A percentile compares a stretch with the other conserved stretches of the same genome.
phyloP scores from a whole-genome alignment of 176 grass and related monocot species.

The Elymus sibiricus region DNA sequence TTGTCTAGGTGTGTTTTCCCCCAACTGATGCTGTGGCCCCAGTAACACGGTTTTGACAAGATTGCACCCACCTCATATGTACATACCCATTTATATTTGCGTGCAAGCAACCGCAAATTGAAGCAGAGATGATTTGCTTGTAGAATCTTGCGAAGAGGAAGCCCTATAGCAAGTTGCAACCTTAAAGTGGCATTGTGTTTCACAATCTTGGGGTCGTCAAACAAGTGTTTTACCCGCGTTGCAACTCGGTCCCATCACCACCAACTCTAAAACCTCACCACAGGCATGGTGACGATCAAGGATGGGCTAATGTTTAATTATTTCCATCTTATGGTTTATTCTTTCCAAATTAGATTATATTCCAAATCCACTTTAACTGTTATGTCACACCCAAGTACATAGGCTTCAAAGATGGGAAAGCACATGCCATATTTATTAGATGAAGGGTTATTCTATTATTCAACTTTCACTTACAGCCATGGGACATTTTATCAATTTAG shows the following conservation, averaged over 20 bases:
- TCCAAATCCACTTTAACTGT: slow-evolving; percentile 5
- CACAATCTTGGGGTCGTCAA: not conserved
- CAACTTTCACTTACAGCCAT: not conserved
- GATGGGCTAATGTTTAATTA: not conserved
- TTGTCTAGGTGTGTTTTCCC: too few species aligned
- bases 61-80: not conserved
- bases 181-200: not conserved
- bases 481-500: not conserved
- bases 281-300: not conserved
- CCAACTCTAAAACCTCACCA: too few species aligned
- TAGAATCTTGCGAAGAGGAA: not conserved
- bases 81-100: not conserved
- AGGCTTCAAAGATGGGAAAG: not conserved
- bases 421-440: not conserved
- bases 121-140: too few species aligned
- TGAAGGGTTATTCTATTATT: not conserved
- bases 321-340: not conserved
- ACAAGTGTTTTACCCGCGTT: not conserved
- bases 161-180: too few species aligned
- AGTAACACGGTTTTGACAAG: not conserved
- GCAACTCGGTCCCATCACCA: not conserved
- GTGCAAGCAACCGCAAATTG: not conserved
- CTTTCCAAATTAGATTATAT: not conserved
- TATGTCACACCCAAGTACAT: slow-evolving; percentile 8
- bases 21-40: too few species aligned